Conservation (phyloP, 257 asterid species). For the Solanum ossicruentum region DNA sequence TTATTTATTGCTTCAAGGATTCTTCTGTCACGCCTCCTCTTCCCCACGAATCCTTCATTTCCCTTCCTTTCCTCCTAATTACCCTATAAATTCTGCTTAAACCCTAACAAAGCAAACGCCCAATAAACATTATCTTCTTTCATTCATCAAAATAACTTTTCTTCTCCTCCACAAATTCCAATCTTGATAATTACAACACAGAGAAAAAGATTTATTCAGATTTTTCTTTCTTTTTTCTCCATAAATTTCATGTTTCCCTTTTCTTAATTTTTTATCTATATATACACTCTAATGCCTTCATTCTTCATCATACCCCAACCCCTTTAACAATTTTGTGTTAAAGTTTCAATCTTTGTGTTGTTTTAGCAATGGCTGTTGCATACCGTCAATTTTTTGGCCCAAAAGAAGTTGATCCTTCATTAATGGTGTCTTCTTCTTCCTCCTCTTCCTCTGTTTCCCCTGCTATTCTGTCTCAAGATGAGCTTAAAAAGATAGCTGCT, state of each 20-base stretch:
- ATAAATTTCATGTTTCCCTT: background rate
- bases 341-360: background rate
- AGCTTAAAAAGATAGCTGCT: slow-evolving; percentile 29
- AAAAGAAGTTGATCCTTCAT: slow-evolving; percentile 15
- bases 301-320: background rate
- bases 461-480: slow-evolving; percentile 18
- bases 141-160: background rate
- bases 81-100: background rate
- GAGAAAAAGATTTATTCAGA: background rate
- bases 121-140: background rate
- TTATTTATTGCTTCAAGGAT: background rate
- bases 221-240: background rate
- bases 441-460: slow-evolving; percentile 13
- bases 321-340: background rate
- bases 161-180: background rate
- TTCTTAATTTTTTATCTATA: background rate
- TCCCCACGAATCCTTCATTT: background rate
- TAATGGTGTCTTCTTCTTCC: slow-evolving; percentile 20
- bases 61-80: background rate
- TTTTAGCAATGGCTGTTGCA: slow-evolving; percentile 38
- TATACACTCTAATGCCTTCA: background rate
- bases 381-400: slow-evolving; percentile 19
- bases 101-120: background rate
- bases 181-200: background rate
- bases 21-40: background rate